phyloP scores from a whole-genome alignment of 805 yeast species.

The Grigorovia humatica region DNA sequence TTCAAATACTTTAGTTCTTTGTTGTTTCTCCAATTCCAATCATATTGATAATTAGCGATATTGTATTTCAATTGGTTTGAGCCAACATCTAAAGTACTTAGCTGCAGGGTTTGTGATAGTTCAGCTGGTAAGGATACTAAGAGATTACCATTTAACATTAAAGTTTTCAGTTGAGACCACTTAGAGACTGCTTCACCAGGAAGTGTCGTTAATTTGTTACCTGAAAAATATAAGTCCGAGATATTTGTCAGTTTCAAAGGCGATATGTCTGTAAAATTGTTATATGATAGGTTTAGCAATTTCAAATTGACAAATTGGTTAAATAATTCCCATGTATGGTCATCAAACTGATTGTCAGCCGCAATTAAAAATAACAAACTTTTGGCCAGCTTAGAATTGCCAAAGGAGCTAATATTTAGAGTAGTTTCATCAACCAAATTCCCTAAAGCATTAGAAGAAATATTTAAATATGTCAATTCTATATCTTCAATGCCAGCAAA shows the following conservation, averaged over 20 bases:
- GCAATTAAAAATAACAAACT: slow-evolving; percentile 49
- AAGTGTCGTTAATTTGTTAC: slow-evolving; percentile 65
- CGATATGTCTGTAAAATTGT: slow-evolving; percentile 75
- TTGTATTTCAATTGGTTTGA: slow-evolving; percentile 85
- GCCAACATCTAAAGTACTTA: slow-evolving; percentile 78
- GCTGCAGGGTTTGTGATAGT: slow-evolving; percentile 50
- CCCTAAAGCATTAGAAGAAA: slow-evolving; percentile 62
- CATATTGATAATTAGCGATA: slow-evolving; percentile 88
- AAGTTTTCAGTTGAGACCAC: slow-evolving; percentile 44
- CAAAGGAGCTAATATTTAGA: not conserved
- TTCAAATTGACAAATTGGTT: slow-evolving; percentile 48
- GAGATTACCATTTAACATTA: slow-evolving; percentile 75
- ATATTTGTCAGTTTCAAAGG: slow-evolving; percentile 52
- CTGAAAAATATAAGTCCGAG: slow-evolving; percentile 64
- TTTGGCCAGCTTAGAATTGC: slow-evolving; percentile 31
- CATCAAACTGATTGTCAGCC: slow-evolving; percentile 77
- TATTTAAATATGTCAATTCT: slow-evolving; percentile 49
- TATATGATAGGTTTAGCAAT: slow-evolving; percentile 68
- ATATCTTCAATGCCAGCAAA: slow-evolving; percentile 61
- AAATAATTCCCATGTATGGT: slow-evolving; percentile 62
- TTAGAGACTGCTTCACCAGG: slow-evolving; percentile 77
- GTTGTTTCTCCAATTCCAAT: slow-evolving; percentile 96
- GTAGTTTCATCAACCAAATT: slow-evolving; percentile 7
- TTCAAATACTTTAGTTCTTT: slow-evolving; percentile 65
- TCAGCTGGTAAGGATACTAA: slow-evolving; percentile 85